Evolutionary conservation across 768 basidiomycete genomes (phyloP).

Genomic region (Daedaleopsis sinensis): DNA sequence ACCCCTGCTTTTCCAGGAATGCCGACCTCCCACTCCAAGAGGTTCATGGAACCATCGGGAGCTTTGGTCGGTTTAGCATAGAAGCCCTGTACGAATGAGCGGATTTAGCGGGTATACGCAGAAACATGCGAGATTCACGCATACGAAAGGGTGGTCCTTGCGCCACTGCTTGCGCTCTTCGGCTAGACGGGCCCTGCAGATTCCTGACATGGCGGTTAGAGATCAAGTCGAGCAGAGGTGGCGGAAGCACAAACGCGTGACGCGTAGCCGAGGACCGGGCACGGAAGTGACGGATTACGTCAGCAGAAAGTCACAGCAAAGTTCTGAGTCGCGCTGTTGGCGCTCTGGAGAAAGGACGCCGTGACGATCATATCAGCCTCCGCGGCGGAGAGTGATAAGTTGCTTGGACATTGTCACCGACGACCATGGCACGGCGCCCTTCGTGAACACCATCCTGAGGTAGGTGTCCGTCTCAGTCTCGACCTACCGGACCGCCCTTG

Average conservation of each 20-base stretch:
- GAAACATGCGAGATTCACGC: slow-evolving; percentile 35
- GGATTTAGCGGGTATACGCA: not conserved
- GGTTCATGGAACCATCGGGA: slow-evolving; percentile 90
- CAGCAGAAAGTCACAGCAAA: not conserved
- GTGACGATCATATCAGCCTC: too few relatives aligned
- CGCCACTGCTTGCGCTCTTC: slow-evolving; percentile 99
- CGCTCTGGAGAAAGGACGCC: too few relatives aligned
- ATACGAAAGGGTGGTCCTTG: slow-evolving; percentile 97
- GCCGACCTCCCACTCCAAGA: slow-evolving; percentile 98
- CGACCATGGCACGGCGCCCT: too few relatives aligned
- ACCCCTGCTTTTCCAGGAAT: slow-evolving; percentile 93
- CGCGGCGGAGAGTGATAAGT: too few relatives aligned
- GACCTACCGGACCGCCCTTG: not conserved
- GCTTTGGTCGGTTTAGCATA: slow-evolving; percentile 93
- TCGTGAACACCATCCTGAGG: not conserved
- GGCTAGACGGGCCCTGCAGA: slow-evolving; percentile 88
- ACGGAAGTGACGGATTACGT: slow-evolving; percentile 1
- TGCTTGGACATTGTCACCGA: too few relatives aligned
- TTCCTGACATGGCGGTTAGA: slow-evolving; percentile 70
- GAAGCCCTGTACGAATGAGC: slow-evolving; percentile 70
- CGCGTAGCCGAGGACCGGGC: slow-evolving; percentile 6
- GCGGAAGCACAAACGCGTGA: slow-evolving; percentile 14
- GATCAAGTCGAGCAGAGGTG: slow-evolving; percentile 14
- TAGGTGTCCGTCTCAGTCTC: not conserved
- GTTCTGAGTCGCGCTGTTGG: too few relatives aligned